Evolutionary conservation across 805 yeast genomes (phyloP).

Genomic region (Schwanniomyces sp.): DNA sequence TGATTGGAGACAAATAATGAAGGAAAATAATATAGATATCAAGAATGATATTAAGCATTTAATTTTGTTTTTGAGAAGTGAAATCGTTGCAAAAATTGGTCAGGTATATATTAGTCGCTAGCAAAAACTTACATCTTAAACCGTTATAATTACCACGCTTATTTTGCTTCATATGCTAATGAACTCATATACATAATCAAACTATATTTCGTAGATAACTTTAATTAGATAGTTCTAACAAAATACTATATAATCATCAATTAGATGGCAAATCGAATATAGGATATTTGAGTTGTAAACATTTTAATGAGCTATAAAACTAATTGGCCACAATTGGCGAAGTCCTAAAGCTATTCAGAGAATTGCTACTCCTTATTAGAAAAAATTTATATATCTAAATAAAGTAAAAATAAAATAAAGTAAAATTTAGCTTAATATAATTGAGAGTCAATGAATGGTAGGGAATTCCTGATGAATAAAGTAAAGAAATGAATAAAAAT

Average conservation of each 20-base stretch:
- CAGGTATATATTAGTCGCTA: slow-evolving; percentile 27
- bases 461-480: not conserved
- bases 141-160: not conserved
- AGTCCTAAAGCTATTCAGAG: not conserved
- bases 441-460: not conserved
- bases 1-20: slow-evolving; percentile 38
- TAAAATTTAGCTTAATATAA: not conserved
- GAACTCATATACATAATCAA: too few relatives aligned
- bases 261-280: too few relatives aligned
- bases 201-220: too few relatives aligned
- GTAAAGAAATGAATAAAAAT: slow-evolving; percentile 5
- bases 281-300: too few relatives aligned
- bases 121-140: not conserved
- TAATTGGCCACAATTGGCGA: too few relatives aligned
- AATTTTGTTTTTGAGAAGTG: slow-evolving; percentile 27
- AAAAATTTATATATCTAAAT: not conserved
- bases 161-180: too few relatives aligned
- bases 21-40: slow-evolving; percentile 11
- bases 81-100: slow-evolving; percentile 33
- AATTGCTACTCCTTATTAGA: not conserved
- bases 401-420: not conserved
- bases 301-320: too few relatives aligned
- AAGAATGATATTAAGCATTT: slow-evolving; percentile 28
- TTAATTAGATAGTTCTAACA: too few relatives aligned
- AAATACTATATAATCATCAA: too few relatives aligned